Base-by-base conservation (phyloP, 2,329 filamentous ascomycete species). In the Rhinocladiella similis region DNA sequence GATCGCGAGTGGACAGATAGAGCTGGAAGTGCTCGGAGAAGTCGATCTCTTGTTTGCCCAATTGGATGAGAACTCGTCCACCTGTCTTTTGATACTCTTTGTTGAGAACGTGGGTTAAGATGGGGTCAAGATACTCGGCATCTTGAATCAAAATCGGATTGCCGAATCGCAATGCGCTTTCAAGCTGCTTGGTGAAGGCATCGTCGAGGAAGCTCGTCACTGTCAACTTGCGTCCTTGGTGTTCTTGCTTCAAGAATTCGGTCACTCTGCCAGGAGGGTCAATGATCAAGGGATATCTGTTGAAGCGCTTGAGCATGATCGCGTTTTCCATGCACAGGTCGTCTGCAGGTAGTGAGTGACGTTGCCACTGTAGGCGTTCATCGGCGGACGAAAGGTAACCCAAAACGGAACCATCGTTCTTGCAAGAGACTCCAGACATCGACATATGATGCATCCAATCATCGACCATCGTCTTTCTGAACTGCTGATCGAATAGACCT, bases 1-100 rank as follows among this genome's bases (percentile, higher is more conserved):
- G 95, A 76, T 99, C 94, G 67, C 93, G 83, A 1, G 95, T 99
- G 0, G 93, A 97, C 38, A 99, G 79, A 72, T 96, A 99, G 29
- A 99, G 82, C 76, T 88, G 94, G 82, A 99, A 99, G 0, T 92
- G 86, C 1, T 94, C 93, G 49, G 94, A 99, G 76, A 99, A 99
- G 73, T 99, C 94, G 64, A 99, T 99, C 75, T 99, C 92, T 74
- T 99, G 95, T 75, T 94, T 97, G 68, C 94, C 94, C 39, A 99
- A 89, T 74, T 99, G 94, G 62, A 99, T 99, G 51, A 99, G 85
- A 45, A 97, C 93, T 82, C 94, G 93, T 19, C 94, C 94, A 65
- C 94, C 94, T 25, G 95, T 99, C 78, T 92, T 95, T 75, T 99
- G 95, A 73, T 99, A 99, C 70, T 99, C 94, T 73, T 99, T 99